Evolutionary conservation across 2,329 filamentous ascomycete genomes (phyloP), one percentile per base, ranked within the genome.

Genomic region (Diaporthe humulicola): DNA sequence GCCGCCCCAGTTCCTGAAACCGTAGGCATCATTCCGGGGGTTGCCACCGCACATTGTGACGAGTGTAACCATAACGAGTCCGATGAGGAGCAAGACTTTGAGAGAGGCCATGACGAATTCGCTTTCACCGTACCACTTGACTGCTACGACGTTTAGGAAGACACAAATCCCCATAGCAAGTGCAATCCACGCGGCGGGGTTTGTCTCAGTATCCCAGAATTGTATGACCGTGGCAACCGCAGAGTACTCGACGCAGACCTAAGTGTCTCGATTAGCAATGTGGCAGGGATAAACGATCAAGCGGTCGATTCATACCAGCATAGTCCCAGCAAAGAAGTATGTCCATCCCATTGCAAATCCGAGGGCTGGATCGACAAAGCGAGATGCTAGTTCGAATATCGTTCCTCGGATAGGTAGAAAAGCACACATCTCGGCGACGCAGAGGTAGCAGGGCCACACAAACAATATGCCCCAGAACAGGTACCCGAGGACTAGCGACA

Each of bases 371-470:
- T 90, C 88, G 50, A 89, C 85, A 76, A 88, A 91, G 22, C 89
- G 86, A 15, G 83, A 84, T 71, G 87, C 88, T 64, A 89, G 86
- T 75, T 90, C 88, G 50, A 89, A 89, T 56, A 90, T 87, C 22
- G 87, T 87, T 52, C 88, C 85, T 36, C 88, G 84, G 70, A 90
- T 82, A 9, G 89, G 89, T 19, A 90, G 83, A 75, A 89, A 90
- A 9, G 89, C 86, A 71, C 86, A 87, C 87, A 91, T 90, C 81
- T 91, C 90, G 71, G 88, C 89, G 45, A 91, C 85, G 76, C 83
- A 85, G 75, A 87, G 78, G 81, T 86, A 78, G 56, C 78, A 78
- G 17, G 85, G 86, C 85, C 84, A 87, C 78, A 86, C 82, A 80
- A 84, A 87, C 76, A 84, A 81, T 52, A 85, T 73, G 64, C 85